phyloP scores from a whole-genome alignment of 305 asterid species.

The Fraxinus platypoda region DNA sequence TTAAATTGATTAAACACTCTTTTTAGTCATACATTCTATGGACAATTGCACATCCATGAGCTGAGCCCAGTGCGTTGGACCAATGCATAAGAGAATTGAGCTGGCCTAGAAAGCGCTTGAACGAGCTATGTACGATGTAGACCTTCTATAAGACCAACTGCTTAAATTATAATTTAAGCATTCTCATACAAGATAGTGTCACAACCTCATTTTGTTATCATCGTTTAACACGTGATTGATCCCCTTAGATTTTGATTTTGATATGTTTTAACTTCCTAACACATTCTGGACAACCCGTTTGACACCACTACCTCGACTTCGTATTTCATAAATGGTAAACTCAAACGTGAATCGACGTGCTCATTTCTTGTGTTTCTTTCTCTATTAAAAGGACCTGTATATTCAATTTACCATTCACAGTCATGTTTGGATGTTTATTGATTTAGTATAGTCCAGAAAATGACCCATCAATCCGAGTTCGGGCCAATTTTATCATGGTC shows the following conservation, averaged over 20 bases:
- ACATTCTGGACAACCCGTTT: background rate
- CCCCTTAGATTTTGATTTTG: background rate
- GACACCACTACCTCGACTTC: background rate
- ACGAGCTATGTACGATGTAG: no score
- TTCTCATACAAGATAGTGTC: background rate
- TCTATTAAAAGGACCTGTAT: background rate
- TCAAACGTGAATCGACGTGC: background rate
- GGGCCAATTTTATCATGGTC: constrained; percentile 31
- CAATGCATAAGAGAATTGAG: no score
- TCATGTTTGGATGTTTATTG: background rate
- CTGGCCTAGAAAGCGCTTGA: no score
- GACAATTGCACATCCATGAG: background rate
- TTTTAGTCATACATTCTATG: no score
- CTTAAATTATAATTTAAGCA: no score
- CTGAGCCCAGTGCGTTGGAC: no score
- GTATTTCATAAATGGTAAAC: background rate
- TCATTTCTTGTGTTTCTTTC: background rate
- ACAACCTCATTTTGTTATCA: background rate
- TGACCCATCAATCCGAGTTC: constrained; percentile 29
- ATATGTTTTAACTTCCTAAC: no score
- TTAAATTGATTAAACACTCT: background rate
- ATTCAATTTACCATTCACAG: no score
- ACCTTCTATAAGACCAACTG: no score
- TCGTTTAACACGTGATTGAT: background rate
- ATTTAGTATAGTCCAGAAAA: constrained; percentile 20